phyloP scores from a whole-genome alignment of 768 basidiomycete species.

The Naganishia antarctica region DNA sequence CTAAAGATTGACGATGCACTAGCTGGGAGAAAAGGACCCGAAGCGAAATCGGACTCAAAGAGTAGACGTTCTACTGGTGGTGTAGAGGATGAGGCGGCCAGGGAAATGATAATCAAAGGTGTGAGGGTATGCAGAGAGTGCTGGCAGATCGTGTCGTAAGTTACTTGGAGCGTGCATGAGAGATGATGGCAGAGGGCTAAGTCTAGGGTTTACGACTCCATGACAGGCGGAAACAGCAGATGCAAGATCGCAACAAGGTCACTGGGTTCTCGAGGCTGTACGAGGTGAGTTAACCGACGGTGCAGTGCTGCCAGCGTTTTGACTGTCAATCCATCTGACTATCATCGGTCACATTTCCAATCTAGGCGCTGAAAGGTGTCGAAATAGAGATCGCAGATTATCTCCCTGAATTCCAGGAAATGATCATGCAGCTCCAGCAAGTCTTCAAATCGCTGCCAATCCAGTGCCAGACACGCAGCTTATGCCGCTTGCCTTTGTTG shows the following conservation, averaged over 20 bases:
- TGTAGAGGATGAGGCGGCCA: background rate
- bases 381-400: constrained; percentile 86
- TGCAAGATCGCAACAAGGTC: constrained; percentile 58
- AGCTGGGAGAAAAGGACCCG: constrained; percentile 48
- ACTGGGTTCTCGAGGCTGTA: constrained; percentile 68
- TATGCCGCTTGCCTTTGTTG: no score
- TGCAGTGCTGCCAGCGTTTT: no score
- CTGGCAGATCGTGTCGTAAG: constrained; percentile 71
- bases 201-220: background rate
- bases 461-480: no score
- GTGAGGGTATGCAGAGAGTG: constrained; percentile 83
- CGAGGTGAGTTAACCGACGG: constrained; percentile 53
- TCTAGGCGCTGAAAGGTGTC: constrained; percentile 63
- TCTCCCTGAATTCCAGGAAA: constrained; percentile 82
- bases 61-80: constrained; percentile 18
- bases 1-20: constrained; percentile 51
- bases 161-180: constrained; percentile 23
- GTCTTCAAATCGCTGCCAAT: background rate
- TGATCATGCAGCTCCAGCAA: constrained; percentile 66
- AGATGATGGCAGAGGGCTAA: background rate
- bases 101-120: constrained; percentile 68
- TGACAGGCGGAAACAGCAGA: constrained; percentile 71
- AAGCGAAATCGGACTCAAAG: constrained; percentile 32
- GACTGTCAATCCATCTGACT: no score
- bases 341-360: no score